Base-by-base conservation (phyloP, 192 early-diverging fungal species). In the Umbelopsis vinacea region DNA sequence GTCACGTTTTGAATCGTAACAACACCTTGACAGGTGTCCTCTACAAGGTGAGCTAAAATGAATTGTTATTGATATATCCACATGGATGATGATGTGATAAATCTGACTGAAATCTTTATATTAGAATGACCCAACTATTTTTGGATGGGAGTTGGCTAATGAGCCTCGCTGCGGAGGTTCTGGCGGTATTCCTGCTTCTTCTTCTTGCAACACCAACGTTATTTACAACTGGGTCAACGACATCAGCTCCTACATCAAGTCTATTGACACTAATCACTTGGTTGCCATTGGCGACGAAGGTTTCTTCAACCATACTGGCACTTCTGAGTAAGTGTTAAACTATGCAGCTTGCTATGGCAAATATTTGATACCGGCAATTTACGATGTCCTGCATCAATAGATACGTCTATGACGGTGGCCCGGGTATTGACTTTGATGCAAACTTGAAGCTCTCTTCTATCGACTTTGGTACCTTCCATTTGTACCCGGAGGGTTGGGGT, bases 211-310 rank as follows among this genome's bases (percentile, higher is more conserved):
- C 15, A 35, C 82, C 19, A 50, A 46, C 14, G 75, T 66, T 14
- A 67, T 82, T 46, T 73, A 73, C 22, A 45, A 67, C 38, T 82
- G 80, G 81, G 67, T 76, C 26, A 60, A 66, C 29, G 73, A 78
- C 38, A 82, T 82, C 21, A 67, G 66, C 29, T 3, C 74, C 2
- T 82, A 52, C 60, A 66, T 82, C 60, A 82, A 82, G 71, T 52
- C 54, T 43, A 54, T 80, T 57, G 81, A 84, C 47, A 35, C 54
- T 33, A 82, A 82, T 70, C 81, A 82, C 40, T 67, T 82, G 11
- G 71, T 82, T 17, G 52, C 81, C 35, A 29, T 72, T 46, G 81
- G 81, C 45, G 81, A 83, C 53, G 81, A 82, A 76, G 81, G 81
- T 19, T 81, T 82, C 67, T 72, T 70, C 26, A 52, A 69, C 47